These are phyloP conservation scores for Nigrograna mackinnonii DNA, from an alignment of 2,329 filamentous ascomycete species.

Conservation along the genomic window DNA sequence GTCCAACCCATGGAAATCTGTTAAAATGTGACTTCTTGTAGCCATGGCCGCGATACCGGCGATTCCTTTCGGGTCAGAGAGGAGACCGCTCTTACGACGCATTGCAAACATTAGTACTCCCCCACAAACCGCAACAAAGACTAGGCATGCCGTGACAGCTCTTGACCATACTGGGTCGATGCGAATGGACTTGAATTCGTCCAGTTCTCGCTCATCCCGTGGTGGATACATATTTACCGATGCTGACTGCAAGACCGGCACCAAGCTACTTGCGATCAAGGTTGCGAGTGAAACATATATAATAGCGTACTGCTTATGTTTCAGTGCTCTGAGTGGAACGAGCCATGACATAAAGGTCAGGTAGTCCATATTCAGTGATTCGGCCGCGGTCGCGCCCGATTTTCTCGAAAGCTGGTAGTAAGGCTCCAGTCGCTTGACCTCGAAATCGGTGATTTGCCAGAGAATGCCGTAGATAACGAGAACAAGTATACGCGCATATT, in stretches of 20 bases:
- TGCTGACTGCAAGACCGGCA: slow-evolving; percentile 70
- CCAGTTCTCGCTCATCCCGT: slow-evolving; percentile 50
- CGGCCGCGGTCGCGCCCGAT: slow-evolving; percentile 39
- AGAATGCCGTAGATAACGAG: slow-evolving; percentile 53
- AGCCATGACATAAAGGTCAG: slow-evolving; percentile 69
- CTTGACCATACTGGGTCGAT: slow-evolving; percentile 65
- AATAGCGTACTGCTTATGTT: slow-evolving; percentile 69
- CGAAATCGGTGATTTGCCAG: slow-evolving; percentile 55
- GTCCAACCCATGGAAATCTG: slow-evolving; percentile 75
- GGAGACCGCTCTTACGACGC: slow-evolving; percentile 66
- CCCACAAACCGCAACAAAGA: slow-evolving; percentile 62
- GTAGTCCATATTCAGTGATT: slow-evolving; percentile 74
- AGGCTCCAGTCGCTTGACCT: slow-evolving; percentile 55
- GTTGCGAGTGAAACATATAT: slow-evolving; percentile 67
- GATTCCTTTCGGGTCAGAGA: slow-evolving; percentile 72
- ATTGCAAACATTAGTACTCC: slow-evolving; percentile 64
- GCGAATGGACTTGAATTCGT: slow-evolving; percentile 56
- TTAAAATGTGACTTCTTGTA: slow-evolving; percentile 71
- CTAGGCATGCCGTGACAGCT: slow-evolving; percentile 59
- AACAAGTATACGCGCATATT: slow-evolving; percentile 49
- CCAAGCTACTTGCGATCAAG: slow-evolving; percentile 67
- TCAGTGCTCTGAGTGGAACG: slow-evolving; percentile 65
- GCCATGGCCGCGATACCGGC: slow-evolving; percentile 77
- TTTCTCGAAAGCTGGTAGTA: slow-evolving; percentile 49
- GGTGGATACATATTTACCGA: slow-evolving; percentile 62